phyloP scores from a whole-genome alignment of 306 rosid genomes.

The Fragaria iinumae region DNA sequence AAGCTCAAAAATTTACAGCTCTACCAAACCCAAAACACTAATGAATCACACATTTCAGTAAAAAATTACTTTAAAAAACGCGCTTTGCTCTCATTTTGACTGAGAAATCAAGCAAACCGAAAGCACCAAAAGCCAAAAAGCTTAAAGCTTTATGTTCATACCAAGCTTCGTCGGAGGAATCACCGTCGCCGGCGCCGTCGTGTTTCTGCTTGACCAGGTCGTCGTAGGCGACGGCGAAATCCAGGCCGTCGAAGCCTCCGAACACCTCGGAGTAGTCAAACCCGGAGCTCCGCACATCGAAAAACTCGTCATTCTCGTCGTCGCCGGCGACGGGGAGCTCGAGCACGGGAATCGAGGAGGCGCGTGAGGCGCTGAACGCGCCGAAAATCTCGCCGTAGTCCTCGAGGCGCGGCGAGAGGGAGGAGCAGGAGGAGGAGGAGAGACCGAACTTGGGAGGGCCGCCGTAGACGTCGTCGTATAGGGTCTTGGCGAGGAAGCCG shows the following conservation, averaged over 20 bases:
- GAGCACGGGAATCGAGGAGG: constrained; percentile 81
- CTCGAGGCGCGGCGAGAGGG: constrained; percentile 85
- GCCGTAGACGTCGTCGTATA: constrained; percentile 84
- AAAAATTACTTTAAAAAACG: background rate
- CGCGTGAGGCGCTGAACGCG: constrained; percentile 66
- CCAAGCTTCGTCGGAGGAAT: constrained; percentile 75
- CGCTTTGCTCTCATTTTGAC: constrained; percentile 19
- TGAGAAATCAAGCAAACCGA: constrained; percentile 23
- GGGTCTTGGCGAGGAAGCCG: constrained; percentile 32
- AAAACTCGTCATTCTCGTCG: constrained; percentile 53
- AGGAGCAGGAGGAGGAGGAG: constrained; percentile 36
- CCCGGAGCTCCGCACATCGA: constrained; percentile 56
- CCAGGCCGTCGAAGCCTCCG: constrained; percentile 54
- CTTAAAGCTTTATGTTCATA: constrained; percentile 33
- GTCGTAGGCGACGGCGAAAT: constrained; percentile 58
- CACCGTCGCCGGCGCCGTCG: constrained; percentile 19
- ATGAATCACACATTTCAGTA: background rate
- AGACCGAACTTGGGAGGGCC: constrained; percentile 75
- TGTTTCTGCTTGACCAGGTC: constrained; percentile 53
- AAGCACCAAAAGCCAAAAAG: constrained; percentile 7
- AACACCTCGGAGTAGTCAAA: constrained; percentile 81
- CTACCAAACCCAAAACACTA: background rate
- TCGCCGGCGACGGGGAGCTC: constrained; percentile 61
- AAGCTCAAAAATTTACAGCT: background rate
- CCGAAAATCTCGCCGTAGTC: constrained; percentile 93